Evolutionary conservation across 805 yeast species (phyloP).

Genomic region (Monosporozyma aerobia): DNA sequence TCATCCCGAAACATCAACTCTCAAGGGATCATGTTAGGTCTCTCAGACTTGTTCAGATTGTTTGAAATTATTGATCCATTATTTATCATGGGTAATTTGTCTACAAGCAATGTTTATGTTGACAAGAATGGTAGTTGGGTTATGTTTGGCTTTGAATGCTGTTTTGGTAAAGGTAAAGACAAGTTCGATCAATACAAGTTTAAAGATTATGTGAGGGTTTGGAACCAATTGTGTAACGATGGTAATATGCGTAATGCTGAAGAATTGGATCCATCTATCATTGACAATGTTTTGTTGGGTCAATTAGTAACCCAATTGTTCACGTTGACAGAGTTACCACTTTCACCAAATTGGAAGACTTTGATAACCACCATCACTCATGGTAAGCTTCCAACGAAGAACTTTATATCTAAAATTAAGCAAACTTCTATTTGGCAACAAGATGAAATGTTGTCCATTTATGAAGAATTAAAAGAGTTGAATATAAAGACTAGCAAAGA

Average conservation of each 20-base stretch:
- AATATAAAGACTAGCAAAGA: conserved; percentile 45
- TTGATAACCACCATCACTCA: conserved; percentile 7
- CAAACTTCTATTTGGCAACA: conserved; percentile 28
- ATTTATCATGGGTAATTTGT: conserved; percentile 57
- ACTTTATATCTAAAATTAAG: conserved; percentile 29
- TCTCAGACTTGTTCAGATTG: conserved; percentile 20
- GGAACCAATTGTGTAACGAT: not conserved
- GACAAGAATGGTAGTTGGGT: conserved; percentile 74
- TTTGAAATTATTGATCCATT: conserved; percentile 13
- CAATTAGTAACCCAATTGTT: conserved; percentile 34
- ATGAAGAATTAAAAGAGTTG: conserved; percentile 46
- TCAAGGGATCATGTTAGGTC: conserved; percentile 18
- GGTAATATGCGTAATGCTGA: not conserved
- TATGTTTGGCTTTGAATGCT: conserved; percentile 66
- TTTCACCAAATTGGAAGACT: conserved; percentile 33
- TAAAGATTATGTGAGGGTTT: not conserved
- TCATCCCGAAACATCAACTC: conserved; percentile 6
- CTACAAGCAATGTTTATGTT: conserved; percentile 50
- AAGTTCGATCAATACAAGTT: conserved; percentile 13
- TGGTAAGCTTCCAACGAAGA: conserved; percentile 24
- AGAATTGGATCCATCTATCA: not conserved
- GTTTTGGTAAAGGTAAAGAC: conserved; percentile 31
- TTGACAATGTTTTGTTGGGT: conserved; percentile 8
- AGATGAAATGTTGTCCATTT: conserved; percentile 43
- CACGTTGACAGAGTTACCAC: conserved; percentile 17